Evolutionary conservation across 495 filamentous ascomycete genomes (phyloP), one percentile per base, ranked within the genome.

Genomic region (Penicillium psychrofluorescens): DNA sequence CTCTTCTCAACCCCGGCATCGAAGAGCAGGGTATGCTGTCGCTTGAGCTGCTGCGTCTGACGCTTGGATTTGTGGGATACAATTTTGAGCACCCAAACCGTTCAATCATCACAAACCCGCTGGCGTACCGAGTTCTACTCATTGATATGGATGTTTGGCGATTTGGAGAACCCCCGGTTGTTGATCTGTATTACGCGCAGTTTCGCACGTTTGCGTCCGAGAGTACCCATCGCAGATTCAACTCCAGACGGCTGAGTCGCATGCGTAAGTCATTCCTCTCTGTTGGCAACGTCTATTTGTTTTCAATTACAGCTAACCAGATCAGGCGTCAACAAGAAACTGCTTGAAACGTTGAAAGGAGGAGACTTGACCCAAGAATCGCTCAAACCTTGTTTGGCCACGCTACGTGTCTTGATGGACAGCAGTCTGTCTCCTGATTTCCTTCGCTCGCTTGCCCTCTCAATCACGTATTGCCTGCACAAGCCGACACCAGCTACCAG

Each of bases 71-170:
- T 59, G 80, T 96, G 41, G 92, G 92, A 4, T 97, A 91, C 58
- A 77, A 86, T 29, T 79, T 79, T 53, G 69, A 81, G 40, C 75
- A 81, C 40, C 85, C 88, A 11, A 79, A 85, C 49, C 82, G 87
- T 35, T 95, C 89, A 9, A 84, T 96, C 49, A 95, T 98, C 61
- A 86, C 90, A 49, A 98, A 98, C 56, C 90, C 92, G 2, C 72
- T 98, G 30, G 92, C 92, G 4, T 97, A 95, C 63, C 79, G 94
- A 37, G 78, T 95, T 35, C 74, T 98, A 29, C 70, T 98, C 15
- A 86, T 97, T 35, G 92, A 98, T 65, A 80, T 88, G 52, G 91
- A 97, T 50, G 78, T 84, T 32, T 98, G 92, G 92, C 77, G 90
- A 53, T 83, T 79, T 60, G 85, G 85, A 31, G 83, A 82, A 35